Conservation (phyloP, 176 grass and related monocot genomes). For the Phragmites australis region DNA sequence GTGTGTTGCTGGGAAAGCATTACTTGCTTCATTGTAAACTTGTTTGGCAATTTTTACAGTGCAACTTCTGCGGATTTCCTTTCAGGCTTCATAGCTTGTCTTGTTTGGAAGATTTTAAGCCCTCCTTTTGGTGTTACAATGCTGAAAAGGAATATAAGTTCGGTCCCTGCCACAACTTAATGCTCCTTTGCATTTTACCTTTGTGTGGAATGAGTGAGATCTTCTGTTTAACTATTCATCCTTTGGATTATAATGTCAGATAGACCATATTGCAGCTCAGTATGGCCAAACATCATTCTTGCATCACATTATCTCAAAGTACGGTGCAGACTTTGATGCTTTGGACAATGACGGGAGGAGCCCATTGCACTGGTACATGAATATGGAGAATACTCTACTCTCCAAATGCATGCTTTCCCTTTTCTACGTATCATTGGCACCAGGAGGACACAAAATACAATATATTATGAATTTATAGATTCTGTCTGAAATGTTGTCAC, state of each 20-base stretch:
- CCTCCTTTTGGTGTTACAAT: neutral
- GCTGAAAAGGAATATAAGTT: neutral
- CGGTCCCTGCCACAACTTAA: neutral
- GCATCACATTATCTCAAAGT: conserved; percentile 82
- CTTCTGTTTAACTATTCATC: conserved; percentile 35
- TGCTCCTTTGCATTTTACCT: conserved; percentile 2
- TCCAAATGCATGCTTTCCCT: conserved; percentile 26
- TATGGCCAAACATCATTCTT: conserved; percentile 95
- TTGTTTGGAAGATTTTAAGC: conserved; percentile 7
- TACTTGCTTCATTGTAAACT: neutral
- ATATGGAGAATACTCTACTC: conserved; percentile 16
- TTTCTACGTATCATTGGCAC: neutral
- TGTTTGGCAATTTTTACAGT: neutral
- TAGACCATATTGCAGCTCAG: conserved; percentile 94
- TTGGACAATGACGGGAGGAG: conserved; percentile 86
- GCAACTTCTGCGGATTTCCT: neutral
- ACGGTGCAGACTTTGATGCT: conserved; percentile 80
- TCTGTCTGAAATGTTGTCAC: neutral
- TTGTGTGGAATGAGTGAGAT: neutral
- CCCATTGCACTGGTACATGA: conserved; percentile 80
- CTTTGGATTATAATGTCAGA: conserved; percentile 63
- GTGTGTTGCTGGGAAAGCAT: neutral
- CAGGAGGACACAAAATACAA: neutral
- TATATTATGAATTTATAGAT: conserved; percentile 13
- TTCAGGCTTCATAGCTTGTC: neutral